phyloP scores from a whole-genome alignment of 306 rosid species.

The Trichosanthes truncata region DNA sequence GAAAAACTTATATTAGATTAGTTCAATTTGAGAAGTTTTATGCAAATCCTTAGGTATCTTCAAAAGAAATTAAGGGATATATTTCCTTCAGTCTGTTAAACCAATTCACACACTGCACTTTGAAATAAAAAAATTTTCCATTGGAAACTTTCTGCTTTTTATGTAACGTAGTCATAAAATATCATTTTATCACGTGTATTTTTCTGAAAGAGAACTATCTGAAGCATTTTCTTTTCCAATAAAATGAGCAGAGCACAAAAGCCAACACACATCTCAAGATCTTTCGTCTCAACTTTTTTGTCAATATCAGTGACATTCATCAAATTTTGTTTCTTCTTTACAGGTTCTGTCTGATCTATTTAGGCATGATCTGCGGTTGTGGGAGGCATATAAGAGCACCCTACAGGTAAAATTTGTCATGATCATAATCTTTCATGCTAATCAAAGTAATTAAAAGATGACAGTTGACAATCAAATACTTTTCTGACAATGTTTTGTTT shows the following conservation, averaged over 20 bases:
- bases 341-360: constrained; percentile 89
- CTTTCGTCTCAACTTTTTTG: neutral
- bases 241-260: neutral
- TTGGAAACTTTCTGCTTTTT: neutral
- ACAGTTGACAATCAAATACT: constrained; percentile 1
- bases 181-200: neutral
- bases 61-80: neutral
- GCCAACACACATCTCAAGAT: neutral
- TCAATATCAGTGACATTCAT: neutral
- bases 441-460: neutral
- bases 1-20: neutral
- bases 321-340: constrained; percentile 10
- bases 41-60: neutral
- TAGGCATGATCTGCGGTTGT: constrained; percentile 61
- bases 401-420: constrained; percentile 48
- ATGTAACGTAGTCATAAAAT: neutral
- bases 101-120: too few relatives aligned
- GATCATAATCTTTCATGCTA: neutral
- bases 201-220: neutral
- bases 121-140: neutral
- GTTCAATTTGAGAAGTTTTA: neutral
- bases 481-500: constrained; percentile 5
- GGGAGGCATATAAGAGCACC: constrained; percentile 75
- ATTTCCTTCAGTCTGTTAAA: neutral
- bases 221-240: neutral